Base-by-base conservation (phyloP, 2,329 filamentous ascomycete species). In the Cytospora paraplurivora region DNA sequence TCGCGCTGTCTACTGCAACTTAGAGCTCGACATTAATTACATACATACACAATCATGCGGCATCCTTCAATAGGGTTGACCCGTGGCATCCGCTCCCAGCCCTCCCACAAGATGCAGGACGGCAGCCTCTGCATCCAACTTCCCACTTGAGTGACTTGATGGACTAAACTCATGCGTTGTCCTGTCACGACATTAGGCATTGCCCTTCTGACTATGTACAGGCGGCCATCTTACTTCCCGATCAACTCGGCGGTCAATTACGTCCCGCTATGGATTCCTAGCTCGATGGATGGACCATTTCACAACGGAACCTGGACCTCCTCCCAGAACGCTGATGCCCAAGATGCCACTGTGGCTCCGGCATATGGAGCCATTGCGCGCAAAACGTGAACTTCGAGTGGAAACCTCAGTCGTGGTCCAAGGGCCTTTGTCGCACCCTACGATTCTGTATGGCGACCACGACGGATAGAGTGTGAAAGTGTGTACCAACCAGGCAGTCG, bases 251-350 rank as follows among this genome's bases (percentile, higher is more conserved):
- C 70, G 69, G 59, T 62, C 59, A 49, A 59, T n/a, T 68, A 64
- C 68, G 68, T 72, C 66, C 67, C 68, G 68, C 67, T 70, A 64
- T 27, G 27, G 27, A 27, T 69, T 64, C 66, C 70, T 71, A 68
- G 69, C 54, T 65, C 57, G 15, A 53, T 21, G 58, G 68, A 67
- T 60, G 67, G 67, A 69, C 68, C 69, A 64, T 69, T 65, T 63
- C 63, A 64, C 63, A 56, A 69, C 67, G 61, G 51, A 69, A 67
- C 69, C 70, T 72, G 75, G 72, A 73, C 70, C 69, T 71, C 70
- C 70, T 27, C 21, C 32, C 67, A 73, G 71, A 75, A 71, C 72
- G 75, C 78, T 78, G 76, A 74, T 78, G 76, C 76, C 76, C 76
- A 77, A 78, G 70, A 71, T 72, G 71, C 72, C 70, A 38, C 44